A percentile compares a stretch with the other conserved stretches of the same genome.
phyloP scores from a whole-genome alignment of 345 rosid species.

The Hypericum androsaemum region DNA sequence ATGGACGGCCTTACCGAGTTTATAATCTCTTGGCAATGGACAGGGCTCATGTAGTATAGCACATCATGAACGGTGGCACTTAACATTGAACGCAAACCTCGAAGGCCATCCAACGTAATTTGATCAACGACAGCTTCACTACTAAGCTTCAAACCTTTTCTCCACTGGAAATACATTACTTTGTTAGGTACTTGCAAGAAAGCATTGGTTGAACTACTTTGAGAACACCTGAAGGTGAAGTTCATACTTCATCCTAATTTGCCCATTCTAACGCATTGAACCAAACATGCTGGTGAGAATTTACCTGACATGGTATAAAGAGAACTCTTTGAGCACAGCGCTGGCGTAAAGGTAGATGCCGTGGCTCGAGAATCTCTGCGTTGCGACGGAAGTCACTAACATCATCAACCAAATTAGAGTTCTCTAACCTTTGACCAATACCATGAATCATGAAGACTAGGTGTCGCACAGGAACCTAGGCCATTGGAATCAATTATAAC shows the following conservation, averaged over 20 bases:
- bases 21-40: slow-evolving; percentile 87
- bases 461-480: slow-evolving; percentile 91
- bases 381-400: slow-evolving; percentile 79
- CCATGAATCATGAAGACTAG: slow-evolving; percentile 98
- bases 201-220: too few relatives aligned
- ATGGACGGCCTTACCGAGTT: slow-evolving; percentile 51
- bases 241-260: not conserved
- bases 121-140: slow-evolving; percentile 92
- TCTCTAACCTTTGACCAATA: slow-evolving; percentile 95
- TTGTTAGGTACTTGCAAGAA: slow-evolving; percentile 2
- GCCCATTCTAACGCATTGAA: not conserved
- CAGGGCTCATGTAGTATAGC: slow-evolving; percentile 94
- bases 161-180: slow-evolving; percentile 50
- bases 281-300: not conserved
- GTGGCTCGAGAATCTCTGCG: slow-evolving; percentile 64
- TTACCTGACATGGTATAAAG: slow-evolving; percentile 94
- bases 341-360: slow-evolving; percentile 68
- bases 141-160: slow-evolving; percentile 93
- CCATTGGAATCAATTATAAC: not conserved
- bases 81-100: slow-evolving; percentile 72
- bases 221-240: too few relatives aligned
- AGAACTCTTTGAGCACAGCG: slow-evolving; percentile 70
- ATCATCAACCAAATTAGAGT: slow-evolving; percentile 94
- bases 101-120: slow-evolving; percentile 89
- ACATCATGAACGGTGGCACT: slow-evolving; percentile 98